Conservation (phyloP, 2,329 filamentous ascomycete species). For the Talaromyces sp. region DNA sequence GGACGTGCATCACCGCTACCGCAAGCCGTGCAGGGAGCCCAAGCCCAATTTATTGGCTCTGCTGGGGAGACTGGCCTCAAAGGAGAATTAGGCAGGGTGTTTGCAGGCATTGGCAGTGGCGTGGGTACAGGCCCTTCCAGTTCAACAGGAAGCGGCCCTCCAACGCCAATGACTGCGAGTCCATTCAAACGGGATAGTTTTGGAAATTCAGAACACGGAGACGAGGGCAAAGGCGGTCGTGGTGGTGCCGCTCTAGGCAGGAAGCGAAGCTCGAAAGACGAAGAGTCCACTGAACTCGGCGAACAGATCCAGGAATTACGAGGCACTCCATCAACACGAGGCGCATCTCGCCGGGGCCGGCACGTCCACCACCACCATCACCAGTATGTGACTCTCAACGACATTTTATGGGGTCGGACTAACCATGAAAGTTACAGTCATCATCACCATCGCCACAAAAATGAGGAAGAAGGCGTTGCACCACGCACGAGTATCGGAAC, state of each 20-base stretch:
- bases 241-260: slow-evolving; percentile 51
- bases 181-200: slow-evolving; percentile 51
- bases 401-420: slow-evolving; percentile 1
- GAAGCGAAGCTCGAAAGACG: slow-evolving; percentile 69
- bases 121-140: slow-evolving; percentile 53
- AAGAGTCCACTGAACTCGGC: slow-evolving; percentile 63
- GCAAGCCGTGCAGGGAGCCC: slow-evolving; percentile 88
- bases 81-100: slow-evolving; percentile 91
- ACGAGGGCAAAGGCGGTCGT: slow-evolving; percentile 41
- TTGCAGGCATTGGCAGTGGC: slow-evolving; percentile 81
- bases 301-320: slow-evolving; percentile 63
- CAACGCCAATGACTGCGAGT: slow-evolving; percentile 53
- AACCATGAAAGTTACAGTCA: slow-evolving; percentile 30
- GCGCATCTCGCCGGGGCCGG: slow-evolving; percentile 61
- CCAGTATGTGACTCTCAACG: slow-evolving; percentile 43
- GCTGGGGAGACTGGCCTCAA: slow-evolving; percentile 85
- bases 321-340: slow-evolving; percentile 51
- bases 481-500: slow-evolving; percentile 26
- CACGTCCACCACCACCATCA: slow-evolving; percentile 57
- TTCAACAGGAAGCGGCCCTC: slow-evolving; percentile 48
- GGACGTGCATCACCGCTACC: slow-evolving; percentile 84
- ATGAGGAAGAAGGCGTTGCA: slow-evolving; percentile 44
- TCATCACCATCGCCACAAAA: slow-evolving; percentile 55
- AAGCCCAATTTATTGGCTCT: slow-evolving; percentile 73
- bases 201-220: slow-evolving; percentile 38